Percentiles rank a stretch among this genome's conserved stretches.
phyloP scores from a whole-genome alignment of 805 yeast species.

The Yamadazyma scolyti region DNA sequence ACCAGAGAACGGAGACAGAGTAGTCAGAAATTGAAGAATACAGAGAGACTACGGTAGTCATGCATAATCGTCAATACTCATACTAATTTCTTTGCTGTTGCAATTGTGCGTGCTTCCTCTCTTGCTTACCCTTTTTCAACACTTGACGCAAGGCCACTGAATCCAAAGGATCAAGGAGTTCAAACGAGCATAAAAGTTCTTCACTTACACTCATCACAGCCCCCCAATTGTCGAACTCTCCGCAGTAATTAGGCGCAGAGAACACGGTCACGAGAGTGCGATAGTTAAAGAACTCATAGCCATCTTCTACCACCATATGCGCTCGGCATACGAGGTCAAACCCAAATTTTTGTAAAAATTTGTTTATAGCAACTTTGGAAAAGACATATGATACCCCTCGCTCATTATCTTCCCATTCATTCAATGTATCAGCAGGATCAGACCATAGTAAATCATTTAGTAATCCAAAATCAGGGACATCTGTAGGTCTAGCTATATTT shows the following conservation, averaged over 20 bases:
- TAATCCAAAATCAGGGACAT: slow-evolving; percentile 80
- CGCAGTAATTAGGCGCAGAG: slow-evolving; percentile 82
- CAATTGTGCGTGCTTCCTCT: slow-evolving; percentile 57
- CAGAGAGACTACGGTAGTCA: too few species aligned
- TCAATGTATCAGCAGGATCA: slow-evolving; percentile 78
- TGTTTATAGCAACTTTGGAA: slow-evolving; percentile 74
- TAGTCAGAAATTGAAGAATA: too few species aligned
- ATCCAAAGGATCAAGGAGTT: slow-evolving; percentile 89
- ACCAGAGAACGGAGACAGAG: too few species aligned
- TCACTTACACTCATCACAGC: slow-evolving; percentile 97
- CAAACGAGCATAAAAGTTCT: slow-evolving; percentile 89
- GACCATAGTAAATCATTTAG: slow-evolving; percentile 79
- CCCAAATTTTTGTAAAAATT: slow-evolving; percentile 68
- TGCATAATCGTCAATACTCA: not conserved
- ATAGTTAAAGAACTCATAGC: slow-evolving; percentile 78
- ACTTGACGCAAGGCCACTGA: slow-evolving; percentile 90
- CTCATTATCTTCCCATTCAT: slow-evolving; percentile 87
- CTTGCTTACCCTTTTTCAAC: slow-evolving; percentile 90
- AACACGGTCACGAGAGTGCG: slow-evolving; percentile 75
- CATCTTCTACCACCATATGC: slow-evolving; percentile 89
- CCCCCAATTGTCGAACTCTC: slow-evolving; percentile 78
- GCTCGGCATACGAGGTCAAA: slow-evolving; percentile 83
- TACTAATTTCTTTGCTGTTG: slow-evolving; percentile 1
- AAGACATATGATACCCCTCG: slow-evolving; percentile 81
- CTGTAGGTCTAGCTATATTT: slow-evolving; percentile 75